Evolutionary conservation across 371 early-diverging fungal species (phyloP).

Genomic region (Smittium culicis): DNA sequence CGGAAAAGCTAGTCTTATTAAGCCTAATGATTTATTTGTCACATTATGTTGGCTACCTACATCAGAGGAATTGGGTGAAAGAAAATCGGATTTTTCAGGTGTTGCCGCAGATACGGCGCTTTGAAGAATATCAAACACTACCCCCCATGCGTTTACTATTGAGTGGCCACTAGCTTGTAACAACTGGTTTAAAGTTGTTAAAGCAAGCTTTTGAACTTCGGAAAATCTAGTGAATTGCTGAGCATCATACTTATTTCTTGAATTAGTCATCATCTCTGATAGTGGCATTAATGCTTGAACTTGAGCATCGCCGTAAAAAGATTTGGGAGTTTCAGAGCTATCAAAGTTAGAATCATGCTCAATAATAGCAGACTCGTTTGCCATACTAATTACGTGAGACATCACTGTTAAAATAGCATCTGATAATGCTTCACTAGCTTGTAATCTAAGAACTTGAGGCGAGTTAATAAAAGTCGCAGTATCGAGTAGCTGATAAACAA

Average conservation of each 20-base stretch:
- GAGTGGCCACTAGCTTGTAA: conserved; percentile 84
- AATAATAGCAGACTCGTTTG: background rate
- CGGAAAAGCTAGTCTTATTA: conserved; percentile 80
- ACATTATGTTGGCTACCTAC: background rate
- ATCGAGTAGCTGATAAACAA: conserved; percentile 61
- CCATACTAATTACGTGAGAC: conserved; percentile 21
- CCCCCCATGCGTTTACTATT: conserved; percentile 64
- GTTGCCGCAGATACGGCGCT: conserved; percentile 29
- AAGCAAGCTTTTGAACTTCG: conserved; percentile 67
- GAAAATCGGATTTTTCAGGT: conserved; percentile 13
- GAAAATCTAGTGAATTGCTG: conserved; percentile 11
- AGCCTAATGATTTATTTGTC: background rate
- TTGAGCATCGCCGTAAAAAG: conserved; percentile 19
- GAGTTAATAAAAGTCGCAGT: conserved; percentile 50
- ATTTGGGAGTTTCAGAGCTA: background rate
- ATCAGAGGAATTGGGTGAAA: conserved; percentile 6
- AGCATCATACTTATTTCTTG: background rate
- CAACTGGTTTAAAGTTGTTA: conserved; percentile 79
- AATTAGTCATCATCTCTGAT: conserved; percentile 19
- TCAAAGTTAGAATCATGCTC: background rate
- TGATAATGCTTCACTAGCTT: conserved; percentile 66
- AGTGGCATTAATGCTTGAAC: conserved; percentile 23
- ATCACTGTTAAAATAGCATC: conserved; percentile 64
- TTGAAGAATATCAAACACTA: conserved; percentile 78
- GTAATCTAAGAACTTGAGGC: conserved; percentile 50